Evolutionary conservation across 2,329 filamentous ascomycete species (phyloP).

Genomic region (Zalaria obscura): DNA sequence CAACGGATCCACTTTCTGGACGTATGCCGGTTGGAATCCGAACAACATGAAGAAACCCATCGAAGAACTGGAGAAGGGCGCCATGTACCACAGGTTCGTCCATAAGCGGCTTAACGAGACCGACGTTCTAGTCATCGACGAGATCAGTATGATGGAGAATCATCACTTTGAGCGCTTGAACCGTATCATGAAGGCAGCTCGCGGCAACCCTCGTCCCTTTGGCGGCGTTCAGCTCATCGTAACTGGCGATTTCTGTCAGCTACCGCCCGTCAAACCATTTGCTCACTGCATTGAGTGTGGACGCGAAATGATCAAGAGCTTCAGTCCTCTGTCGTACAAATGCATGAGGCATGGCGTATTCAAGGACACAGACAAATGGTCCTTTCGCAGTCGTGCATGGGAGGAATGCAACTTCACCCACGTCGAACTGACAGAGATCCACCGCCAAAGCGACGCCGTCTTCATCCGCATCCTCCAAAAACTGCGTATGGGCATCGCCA

Average conservation of each 20-base stretch:
- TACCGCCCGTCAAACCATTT: constrained; percentile 46
- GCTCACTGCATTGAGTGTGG: constrained; percentile 37
- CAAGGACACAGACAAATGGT: constrained; percentile 42
- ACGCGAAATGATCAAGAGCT: constrained; percentile 13
- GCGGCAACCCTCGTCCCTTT: constrained; percentile 16
- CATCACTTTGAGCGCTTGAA: constrained; percentile 39
- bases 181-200: constrained; percentile 28
- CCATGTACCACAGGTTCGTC: background rate
- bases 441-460: constrained; percentile 39
- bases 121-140: constrained; percentile 50
- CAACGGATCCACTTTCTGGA: constrained; percentile 41
- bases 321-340: constrained; percentile 13
- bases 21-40: constrained; percentile 43
- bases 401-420: constrained; percentile 37
- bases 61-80: constrained; percentile 1
- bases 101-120: background rate
- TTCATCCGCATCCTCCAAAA: constrained; percentile 45
- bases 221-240: constrained; percentile 41
- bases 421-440: constrained; percentile 39
- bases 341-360: constrained; percentile 25
- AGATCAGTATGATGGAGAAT: constrained; percentile 52
- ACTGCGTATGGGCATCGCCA: constrained; percentile 31
- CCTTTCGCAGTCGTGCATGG: constrained; percentile 45
- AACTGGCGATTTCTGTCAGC: constrained; percentile 46
- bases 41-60: constrained; percentile 30